A percentile compares a stretch with the other conserved stretches of the same genome.
phyloP scores from a whole-genome alignment of 1,284 basidiomycete species.

The Sparassis latifolia region DNA sequence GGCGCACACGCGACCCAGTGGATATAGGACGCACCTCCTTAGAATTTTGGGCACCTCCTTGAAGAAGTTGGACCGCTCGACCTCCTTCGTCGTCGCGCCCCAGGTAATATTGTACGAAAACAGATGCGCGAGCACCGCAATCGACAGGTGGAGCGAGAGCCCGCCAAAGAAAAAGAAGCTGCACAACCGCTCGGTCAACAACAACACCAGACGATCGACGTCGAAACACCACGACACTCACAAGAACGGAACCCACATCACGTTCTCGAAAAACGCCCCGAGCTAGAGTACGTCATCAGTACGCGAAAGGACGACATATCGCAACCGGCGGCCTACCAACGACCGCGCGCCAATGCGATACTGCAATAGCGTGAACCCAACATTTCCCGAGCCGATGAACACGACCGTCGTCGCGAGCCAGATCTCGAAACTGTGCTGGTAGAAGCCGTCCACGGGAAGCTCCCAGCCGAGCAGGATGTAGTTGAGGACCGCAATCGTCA shows the following conservation, averaged over 20 bases:
- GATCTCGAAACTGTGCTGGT: constrained; percentile 37
- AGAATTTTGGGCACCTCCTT: constrained; percentile 49
- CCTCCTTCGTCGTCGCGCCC: constrained; percentile 41
- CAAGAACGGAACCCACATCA: constrained; percentile 45
- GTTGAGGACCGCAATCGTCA: constrained; percentile 34
- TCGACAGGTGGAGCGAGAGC: constrained; percentile 39
- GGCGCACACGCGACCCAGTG: not conserved
- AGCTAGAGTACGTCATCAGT: constrained; percentile 16
- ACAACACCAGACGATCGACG: not conserved
- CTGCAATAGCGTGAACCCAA: constrained; percentile 41
- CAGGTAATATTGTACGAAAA: constrained; percentile 54
- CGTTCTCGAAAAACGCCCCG: constrained; percentile 32
- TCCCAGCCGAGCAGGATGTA: constrained; percentile 40
- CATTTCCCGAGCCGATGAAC: constrained; percentile 42
- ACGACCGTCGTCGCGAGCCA: constrained; percentile 46
- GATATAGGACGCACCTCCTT: constrained; percentile 24
- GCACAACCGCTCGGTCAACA: not conserved
- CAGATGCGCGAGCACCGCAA: constrained; percentile 45
- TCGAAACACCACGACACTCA: constrained; percentile 16
- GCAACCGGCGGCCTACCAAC: constrained; percentile 17
- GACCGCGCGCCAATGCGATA: constrained; percentile 40
- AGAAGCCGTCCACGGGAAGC: constrained; percentile 41
- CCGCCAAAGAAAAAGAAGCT: constrained; percentile 55
- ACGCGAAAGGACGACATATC: not conserved
- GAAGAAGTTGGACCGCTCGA: constrained; percentile 53